These are phyloP conservation scores for Lentinula guzmanii DNA, from an alignment of 768 basidiomycete genomes.

Conservation along the genomic window DNA sequence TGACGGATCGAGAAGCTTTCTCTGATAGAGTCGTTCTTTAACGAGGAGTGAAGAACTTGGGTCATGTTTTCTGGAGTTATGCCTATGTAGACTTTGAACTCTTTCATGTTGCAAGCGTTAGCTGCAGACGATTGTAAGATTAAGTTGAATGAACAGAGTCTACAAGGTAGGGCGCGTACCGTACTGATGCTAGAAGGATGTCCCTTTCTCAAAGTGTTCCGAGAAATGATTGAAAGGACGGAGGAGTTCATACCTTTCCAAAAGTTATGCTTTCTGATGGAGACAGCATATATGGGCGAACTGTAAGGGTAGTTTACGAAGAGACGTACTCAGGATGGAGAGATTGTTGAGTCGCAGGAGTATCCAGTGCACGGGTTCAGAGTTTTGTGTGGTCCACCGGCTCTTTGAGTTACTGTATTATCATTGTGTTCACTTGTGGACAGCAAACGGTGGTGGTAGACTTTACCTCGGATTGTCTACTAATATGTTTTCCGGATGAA, in stretches of 20 bases:
- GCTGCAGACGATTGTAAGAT: slow-evolving; percentile 32
- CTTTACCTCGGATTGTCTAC: slow-evolving; percentile 44
- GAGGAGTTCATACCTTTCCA: slow-evolving; percentile 54
- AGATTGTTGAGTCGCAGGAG: slow-evolving; percentile 55
- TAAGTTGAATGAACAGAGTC: slow-evolving; percentile 1
- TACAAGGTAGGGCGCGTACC: slow-evolving; percentile 18
- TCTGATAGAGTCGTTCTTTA: slow-evolving; percentile 59
- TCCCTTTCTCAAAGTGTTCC: background rate
- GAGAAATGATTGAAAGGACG: background rate
- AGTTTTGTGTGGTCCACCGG: slow-evolving; percentile 65
- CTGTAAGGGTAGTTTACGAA: background rate
- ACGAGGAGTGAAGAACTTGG: slow-evolving; percentile 54
- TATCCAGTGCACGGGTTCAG: slow-evolving; percentile 64
- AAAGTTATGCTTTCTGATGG: slow-evolving; percentile 66
- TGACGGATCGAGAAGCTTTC: slow-evolving; percentile 58
- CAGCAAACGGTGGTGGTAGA: background rate
- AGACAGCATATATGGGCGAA: slow-evolving; percentile 6
- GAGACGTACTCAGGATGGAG: slow-evolving; percentile 58
- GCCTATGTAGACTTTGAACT: slow-evolving; percentile 70
- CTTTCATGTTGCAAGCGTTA: slow-evolving; percentile 83
- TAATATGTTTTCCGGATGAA: slow-evolving; percentile 64
- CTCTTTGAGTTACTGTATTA: slow-evolving; percentile 45
- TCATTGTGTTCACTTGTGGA: no score
- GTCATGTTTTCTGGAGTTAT: slow-evolving; percentile 58
- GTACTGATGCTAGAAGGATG: slow-evolving; percentile 31